Percentiles rank a stretch among this genome's conserved stretches.
Conservation (phyloP, 78 protist genomes). For the Dictyostelium purpureum region DNA sequence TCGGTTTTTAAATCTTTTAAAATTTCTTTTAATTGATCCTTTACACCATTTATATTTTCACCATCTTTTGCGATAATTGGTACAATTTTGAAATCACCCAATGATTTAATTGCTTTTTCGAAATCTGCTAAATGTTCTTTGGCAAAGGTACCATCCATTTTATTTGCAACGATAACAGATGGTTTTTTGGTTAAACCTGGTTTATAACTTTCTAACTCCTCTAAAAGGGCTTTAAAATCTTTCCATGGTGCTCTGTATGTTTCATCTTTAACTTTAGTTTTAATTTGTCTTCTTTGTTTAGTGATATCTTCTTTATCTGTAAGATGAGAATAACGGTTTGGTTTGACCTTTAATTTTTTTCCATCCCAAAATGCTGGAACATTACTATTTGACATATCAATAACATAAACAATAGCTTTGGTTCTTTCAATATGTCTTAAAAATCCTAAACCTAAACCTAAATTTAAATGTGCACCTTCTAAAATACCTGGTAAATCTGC, state of each 20-base stretch:
- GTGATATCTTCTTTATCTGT: neutral
- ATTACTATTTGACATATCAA: conserved; percentile 69
- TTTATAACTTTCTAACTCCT: conserved; percentile 62
- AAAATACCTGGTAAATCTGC: conserved; percentile 90
- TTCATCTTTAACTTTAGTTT: neutral
- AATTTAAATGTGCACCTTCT: conserved; percentile 86
- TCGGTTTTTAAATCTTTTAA: neutral
- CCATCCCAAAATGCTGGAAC: conserved; percentile 55
- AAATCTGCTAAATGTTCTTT: conserved; percentile 35
- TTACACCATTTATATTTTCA: neutral
- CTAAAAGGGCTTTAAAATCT: conserved; percentile 36
- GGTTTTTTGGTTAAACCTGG: conserved; percentile 45
- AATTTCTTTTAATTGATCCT: neutral
- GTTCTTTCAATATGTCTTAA: conserved; percentile 86
- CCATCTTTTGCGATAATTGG: neutral
- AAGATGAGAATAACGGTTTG: neutral
- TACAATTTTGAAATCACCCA: neutral
- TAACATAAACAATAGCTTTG: conserved; percentile 63
- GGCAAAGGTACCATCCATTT: conserved; percentile 69
- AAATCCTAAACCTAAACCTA: conserved; percentile 85
- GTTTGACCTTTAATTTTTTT: neutral
- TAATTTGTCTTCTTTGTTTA: neutral
- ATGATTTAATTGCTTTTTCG: conserved; percentile 14
- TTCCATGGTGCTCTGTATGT: conserved; percentile 48
- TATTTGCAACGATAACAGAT: conserved; percentile 71